Evolutionary conservation across 257 asterid species (phyloP).

Genomic region (Leptodermis oblonga): DNA sequence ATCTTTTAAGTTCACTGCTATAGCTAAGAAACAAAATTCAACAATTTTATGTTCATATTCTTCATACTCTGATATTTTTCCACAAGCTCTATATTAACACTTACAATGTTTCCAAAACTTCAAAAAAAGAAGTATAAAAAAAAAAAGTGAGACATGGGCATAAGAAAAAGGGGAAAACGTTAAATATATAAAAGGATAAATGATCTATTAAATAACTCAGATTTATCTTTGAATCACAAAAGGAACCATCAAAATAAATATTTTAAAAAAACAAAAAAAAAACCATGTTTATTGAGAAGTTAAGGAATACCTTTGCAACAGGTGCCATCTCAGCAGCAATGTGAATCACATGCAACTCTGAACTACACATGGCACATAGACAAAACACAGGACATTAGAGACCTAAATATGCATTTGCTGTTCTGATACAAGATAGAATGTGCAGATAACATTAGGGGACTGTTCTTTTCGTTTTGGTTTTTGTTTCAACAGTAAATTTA

Average conservation of each 20-base stretch:
- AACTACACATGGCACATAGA: conserved; percentile 44
- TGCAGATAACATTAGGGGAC: not conserved
- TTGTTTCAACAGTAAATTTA: too few relatives aligned
- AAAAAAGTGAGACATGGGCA: not conserved
- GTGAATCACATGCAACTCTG: conserved; percentile 79
- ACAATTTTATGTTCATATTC: not conserved
- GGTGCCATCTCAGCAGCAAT: conserved; percentile 99
- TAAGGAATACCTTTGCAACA: conserved; percentile 82
- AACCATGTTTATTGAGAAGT: not conserved
- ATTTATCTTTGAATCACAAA: not conserved
- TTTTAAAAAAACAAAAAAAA: not conserved
- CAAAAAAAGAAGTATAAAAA: too few relatives aligned
- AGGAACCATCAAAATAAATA: not conserved
- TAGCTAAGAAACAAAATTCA: not conserved
- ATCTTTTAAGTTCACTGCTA: not conserved
- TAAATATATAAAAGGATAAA: not conserved
- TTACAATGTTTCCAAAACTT: not conserved
- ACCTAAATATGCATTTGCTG: conserved; percentile 9
- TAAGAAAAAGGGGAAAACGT: not conserved
- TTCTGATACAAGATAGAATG: not conserved
- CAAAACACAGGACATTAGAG: conserved; percentile 31
- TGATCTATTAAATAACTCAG: not conserved
- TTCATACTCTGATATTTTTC: not conserved
- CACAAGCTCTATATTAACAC: not conserved
- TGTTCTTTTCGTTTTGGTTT: too few relatives aligned